Evolutionary conservation across 2,329 filamentous ascomycete species (phyloP).

Genomic region (Spiromastix sp.): DNA sequence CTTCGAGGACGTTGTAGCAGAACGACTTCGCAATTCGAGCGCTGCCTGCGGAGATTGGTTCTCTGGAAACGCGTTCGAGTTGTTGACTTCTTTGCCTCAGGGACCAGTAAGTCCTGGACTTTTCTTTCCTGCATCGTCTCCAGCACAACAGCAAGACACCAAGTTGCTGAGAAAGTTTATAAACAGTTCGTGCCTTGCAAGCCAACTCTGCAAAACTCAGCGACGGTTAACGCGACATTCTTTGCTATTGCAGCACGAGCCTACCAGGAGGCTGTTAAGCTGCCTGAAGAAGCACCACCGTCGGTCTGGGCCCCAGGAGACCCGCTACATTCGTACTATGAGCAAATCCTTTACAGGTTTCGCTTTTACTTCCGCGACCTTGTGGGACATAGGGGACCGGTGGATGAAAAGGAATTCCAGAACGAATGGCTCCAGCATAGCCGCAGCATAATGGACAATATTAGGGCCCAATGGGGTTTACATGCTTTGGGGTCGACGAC

Average conservation of each 20-base stretch:
- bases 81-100: too few species aligned
- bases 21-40: too few species aligned
- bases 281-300: conserved; percentile 11
- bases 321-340: conserved; percentile 10
- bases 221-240: conserved; percentile 7
- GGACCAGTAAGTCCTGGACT: too few species aligned
- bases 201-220: too few species aligned
- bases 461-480: conserved; percentile 11
- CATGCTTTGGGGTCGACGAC: conserved; percentile 8
- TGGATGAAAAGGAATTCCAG: conserved; percentile 4
- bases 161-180: too few species aligned
- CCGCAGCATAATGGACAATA: conserved; percentile 12
- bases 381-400: conserved; percentile 3
- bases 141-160: too few species aligned
- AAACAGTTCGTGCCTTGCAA: too few species aligned
- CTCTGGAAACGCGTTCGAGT: too few species aligned
- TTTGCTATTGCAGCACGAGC: conserved; percentile 11
- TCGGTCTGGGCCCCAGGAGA: conserved; percentile 10
- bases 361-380: conserved; percentile 6
- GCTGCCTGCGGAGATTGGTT: too few species aligned
- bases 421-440: conserved; percentile 11
- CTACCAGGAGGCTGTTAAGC: conserved; percentile 11
- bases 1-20: too few species aligned
- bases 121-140: too few species aligned
- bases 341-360: conserved; percentile 9